Conservation (phyloP, 495 filamentous ascomycete genomes). For the Talaromyces trachyspermus region DNA sequence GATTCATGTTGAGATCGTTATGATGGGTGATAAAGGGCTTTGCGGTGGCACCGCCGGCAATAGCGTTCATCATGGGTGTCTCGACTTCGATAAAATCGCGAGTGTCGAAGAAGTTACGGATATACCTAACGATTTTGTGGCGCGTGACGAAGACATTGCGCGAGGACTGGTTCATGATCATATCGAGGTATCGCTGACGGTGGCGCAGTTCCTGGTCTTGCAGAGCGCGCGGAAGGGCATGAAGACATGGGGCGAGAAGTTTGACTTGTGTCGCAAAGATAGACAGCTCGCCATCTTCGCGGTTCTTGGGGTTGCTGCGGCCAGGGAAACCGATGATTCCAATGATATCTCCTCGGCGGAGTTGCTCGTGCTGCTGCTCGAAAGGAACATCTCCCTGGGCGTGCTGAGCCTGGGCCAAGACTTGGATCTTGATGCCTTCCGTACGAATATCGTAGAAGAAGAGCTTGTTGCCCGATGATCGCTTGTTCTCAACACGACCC, state of each 20-base stretch:
- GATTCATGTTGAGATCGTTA: constrained; percentile 86
- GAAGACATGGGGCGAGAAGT: constrained; percentile 84
- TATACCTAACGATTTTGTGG: constrained; percentile 75
- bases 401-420: constrained; percentile 82
- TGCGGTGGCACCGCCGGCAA: constrained; percentile 91
- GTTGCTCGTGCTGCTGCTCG: constrained; percentile 78
- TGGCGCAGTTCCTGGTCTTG: constrained; percentile 89
- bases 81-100: constrained; percentile 90
- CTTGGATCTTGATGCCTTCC: constrained; percentile 77
- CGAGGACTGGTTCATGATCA: constrained; percentile 88
- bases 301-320: constrained; percentile 81
- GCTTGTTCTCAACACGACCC: constrained; percentile 84
- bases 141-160: constrained; percentile 76
- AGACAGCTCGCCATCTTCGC: constrained; percentile 80
- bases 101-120: constrained; percentile 79
- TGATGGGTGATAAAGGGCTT: constrained; percentile 93
- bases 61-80: constrained; percentile 95
- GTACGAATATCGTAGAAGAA: constrained; percentile 89
- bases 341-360: constrained; percentile 87
- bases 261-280: constrained; percentile 85
- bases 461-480: constrained; percentile 73
- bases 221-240: constrained; percentile 88
- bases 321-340: constrained; percentile 85
- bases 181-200: constrained; percentile 86
- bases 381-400: constrained; percentile 57